phyloP scores from a whole-genome alignment of 1,284 basidiomycete species.

The Cryptococcus floricola region DNA sequence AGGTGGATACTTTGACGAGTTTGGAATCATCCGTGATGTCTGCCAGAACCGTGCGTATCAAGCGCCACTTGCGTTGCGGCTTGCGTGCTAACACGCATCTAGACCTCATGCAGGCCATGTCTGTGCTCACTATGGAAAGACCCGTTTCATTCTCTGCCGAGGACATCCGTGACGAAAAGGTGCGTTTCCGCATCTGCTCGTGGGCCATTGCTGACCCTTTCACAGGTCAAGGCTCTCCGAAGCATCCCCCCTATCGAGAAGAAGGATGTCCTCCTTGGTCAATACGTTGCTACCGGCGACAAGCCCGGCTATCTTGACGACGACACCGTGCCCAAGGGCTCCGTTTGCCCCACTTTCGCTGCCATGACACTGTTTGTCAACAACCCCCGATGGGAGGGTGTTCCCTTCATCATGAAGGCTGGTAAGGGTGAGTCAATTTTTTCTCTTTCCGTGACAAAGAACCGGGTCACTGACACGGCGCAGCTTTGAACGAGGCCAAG shows the following conservation, averaged over 20 bases:
- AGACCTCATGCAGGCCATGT: conserved; percentile 91
- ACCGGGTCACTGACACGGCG: not conserved
- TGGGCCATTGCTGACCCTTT: not conserved
- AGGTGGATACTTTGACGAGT: conserved; percentile 97
- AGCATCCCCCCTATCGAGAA: conserved; percentile 75
- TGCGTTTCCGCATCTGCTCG: conserved; percentile 33
- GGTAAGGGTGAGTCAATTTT: conserved; percentile 68
- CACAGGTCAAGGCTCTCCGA: conserved; percentile 87
- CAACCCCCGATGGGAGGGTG: conserved; percentile 94
- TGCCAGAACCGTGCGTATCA: conserved; percentile 83
- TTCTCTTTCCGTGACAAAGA: not conserved
- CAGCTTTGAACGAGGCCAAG: conserved; percentile 92
- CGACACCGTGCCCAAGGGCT: conserved; percentile 84
- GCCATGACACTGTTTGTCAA: conserved; percentile 83
- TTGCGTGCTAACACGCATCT: conserved; percentile 6
- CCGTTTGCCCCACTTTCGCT: conserved; percentile 87
- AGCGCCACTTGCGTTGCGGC: not conserved
- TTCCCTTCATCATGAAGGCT: conserved; percentile 93
- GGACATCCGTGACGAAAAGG: conserved; percentile 96
- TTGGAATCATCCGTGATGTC: conserved; percentile 93
- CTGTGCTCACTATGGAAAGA: conserved; percentile 89
- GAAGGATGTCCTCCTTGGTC: conserved; percentile 79
- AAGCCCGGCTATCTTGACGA: conserved; percentile 98
- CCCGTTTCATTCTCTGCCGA: conserved; percentile 95
- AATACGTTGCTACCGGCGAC: conserved; percentile 80